Evolutionary conservation across 2,329 filamentous ascomycete genomes (phyloP), one percentile per base, ranked within the genome.

Genomic region (Dichotomopilus funicola): DNA sequence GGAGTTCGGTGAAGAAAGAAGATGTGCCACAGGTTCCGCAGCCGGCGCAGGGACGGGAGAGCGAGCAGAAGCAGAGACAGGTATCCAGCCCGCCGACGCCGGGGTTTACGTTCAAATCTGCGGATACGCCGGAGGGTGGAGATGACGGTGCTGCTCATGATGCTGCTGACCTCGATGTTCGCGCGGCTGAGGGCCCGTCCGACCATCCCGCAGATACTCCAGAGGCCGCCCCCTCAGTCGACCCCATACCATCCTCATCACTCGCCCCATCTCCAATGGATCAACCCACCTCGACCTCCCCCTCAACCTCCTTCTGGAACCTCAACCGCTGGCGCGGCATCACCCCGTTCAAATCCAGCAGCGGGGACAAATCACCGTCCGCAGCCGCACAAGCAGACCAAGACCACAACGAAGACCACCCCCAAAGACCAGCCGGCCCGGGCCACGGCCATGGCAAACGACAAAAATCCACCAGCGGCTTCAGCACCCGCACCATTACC

Each of bases 271-370:
- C 19, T 3, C 19, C 19, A 27, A 27, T 27, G 19, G 19, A 27
- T 27, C 19, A 27, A 27, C 19, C 19, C 19, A 27, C 19, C 19
- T 27, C 19, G 19, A 27, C 19, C 19, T 27, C 19, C 19, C 19
- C 19, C 19, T 27, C 19, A 27, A 48, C 73, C 48, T 73, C 74
- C 8, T 84, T 85, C 64, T 85, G 81, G 81, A 83, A 80, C 57
- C 64, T 81, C 19, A 75, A 74, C 38, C 73, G 77, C 27, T 83
- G 80, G 81, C 75, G 73, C 50, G 71, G 72, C 5, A 69, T 76
- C 3, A 67, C 74, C 3, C 66, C 67, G 0, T 62, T 73, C 11
- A 68, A 48, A 35, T 44, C 35, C 10, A 43, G 51, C 49, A 43
- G 42, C 67, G 53, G 63, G 68, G 51, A 65, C 66, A 34, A 12